Evolutionary conservation across 2,329 filamentous ascomycete species (phyloP), one percentile per base, ranked within the genome.

Genomic region (Chaetomium olivaceum): DNA sequence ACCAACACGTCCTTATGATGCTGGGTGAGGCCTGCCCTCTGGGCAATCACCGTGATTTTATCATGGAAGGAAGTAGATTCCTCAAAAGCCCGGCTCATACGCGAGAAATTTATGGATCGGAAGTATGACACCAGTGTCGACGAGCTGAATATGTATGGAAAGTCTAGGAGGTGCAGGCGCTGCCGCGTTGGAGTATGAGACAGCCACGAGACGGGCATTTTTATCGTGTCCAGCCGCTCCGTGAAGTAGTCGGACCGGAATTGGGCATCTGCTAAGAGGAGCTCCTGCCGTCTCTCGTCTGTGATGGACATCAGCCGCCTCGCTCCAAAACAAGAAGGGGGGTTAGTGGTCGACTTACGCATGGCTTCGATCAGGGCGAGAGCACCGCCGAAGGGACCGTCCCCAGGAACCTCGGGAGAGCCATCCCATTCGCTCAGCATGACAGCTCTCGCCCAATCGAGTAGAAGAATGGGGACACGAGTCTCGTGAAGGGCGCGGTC

Each of bases 401-500:
- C 89, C 62, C 85, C 87, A 2, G 87, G 81, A 60, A 96, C 84
- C 52, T 89, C 85, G 1, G 91, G 85, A 62, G 86, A 86, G 0
- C 92, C 91, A 73, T 94, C 85, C 93, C 93, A 97, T 68, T 91
- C 87, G 63, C 88, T 87, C 54, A 96, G 78, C 73, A 97, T 85
- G 1, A 95, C 83, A 0, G 89, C 88, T 66, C 90, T 83, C 23
- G 90, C 85, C 90, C 89, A 93, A 72, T 92, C 90, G 29, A 92
- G 77, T 6, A 87, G 78, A 19, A 87, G 75, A 12, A 82, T 85
- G 8, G 84, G 85, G 21, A 85, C 80, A 43, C 84, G 79, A 36
- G 83, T 85, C 71, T 87, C 85, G 68, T 87, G 87, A 25, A 85
- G 71, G 16, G 80, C 78, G n/a, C 81, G 80, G 66, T 86, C 86